A percentile compares a stretch with the other conserved stretches of the same genome.
These are phyloP conservation scores for Vitis labrusca DNA, from an alignment of 164 flowering plant genomes.

Conservation along the genomic window DNA sequence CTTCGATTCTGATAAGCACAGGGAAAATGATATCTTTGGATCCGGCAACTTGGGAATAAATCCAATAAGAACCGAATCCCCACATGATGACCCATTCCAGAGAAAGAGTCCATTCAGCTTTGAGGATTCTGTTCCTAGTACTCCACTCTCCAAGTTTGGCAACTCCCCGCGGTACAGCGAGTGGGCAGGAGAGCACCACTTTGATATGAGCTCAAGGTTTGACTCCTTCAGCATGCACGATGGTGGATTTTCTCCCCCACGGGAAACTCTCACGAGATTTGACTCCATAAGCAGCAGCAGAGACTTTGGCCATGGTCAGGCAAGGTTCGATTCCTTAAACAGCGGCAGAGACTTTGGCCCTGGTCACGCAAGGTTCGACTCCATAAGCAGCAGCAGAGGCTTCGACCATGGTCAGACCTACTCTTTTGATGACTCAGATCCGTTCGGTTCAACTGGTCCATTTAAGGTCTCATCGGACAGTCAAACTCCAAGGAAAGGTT, in stretches of 20 bases:
- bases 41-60: constrained; percentile 51
- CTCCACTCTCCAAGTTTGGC: constrained; percentile 66
- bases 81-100: constrained; percentile 43
- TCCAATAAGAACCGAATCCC: constrained; percentile 66
- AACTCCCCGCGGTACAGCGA: constrained; percentile 62
- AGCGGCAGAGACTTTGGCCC: constrained; percentile 44
- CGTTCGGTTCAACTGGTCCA: constrained; percentile 83
- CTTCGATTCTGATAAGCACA: constrained; percentile 41
- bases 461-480: constrained; percentile 63
- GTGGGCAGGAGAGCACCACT: constrained; percentile 50
- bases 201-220: constrained; percentile 66
- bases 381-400: constrained; percentile 44
- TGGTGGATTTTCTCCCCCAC: constrained; percentile 37
- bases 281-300: constrained; percentile 53
- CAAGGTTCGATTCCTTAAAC: constrained; percentile 64
- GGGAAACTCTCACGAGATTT: constrained; percentile 48
- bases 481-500: constrained; percentile 51
- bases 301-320: constrained; percentile 27
- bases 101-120: constrained; percentile 61
- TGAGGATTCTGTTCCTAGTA: constrained; percentile 78
- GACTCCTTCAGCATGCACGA: constrained; percentile 61
- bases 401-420: constrained; percentile 41
- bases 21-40: constrained; percentile 53
- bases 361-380: constrained; percentile 53
- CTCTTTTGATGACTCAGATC: constrained; percentile 85